A percentile compares a stretch with the other conserved stretches of the same genome.
phyloP scores from a whole-genome alignment of 352 stramenopile species.

The Pythium sukuiense region DNA sequence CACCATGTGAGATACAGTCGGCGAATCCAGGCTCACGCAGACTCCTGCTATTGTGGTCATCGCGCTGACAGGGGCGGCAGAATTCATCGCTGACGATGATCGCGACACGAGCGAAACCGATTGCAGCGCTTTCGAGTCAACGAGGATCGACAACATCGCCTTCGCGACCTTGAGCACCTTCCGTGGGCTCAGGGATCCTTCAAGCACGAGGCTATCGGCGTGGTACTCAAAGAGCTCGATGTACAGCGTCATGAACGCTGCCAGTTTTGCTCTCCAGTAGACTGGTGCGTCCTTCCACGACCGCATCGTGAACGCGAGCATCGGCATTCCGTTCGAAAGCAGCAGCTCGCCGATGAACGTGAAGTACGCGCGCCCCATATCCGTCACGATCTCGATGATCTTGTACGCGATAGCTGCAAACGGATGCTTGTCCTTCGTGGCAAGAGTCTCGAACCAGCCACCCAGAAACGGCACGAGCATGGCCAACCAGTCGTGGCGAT shows the following conservation, averaged over 20 bases:
- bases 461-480: slow-evolving; percentile 44
- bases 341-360: slow-evolving; percentile 42
- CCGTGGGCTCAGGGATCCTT: slow-evolving; percentile 34
- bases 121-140: slow-evolving; percentile 18
- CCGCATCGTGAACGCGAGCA: slow-evolving; percentile 66
- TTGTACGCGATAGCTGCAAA: slow-evolving; percentile 18
- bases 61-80: not conserved
- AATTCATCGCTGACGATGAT: not conserved
- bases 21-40: slow-evolving; percentile 9
- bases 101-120: slow-evolving; percentile 12
- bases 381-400: slow-evolving; percentile 58
- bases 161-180: slow-evolving; percentile 31
- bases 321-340: slow-evolving; percentile 34
- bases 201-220: slow-evolving; percentile 30
- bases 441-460: slow-evolving; percentile 47
- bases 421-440: slow-evolving; percentile 19
- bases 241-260: slow-evolving; percentile 66
- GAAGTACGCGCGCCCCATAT: slow-evolving; percentile 46
- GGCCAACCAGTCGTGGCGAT: slow-evolving; percentile 49
- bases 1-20: slow-evolving; percentile 3
- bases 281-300: slow-evolving; percentile 51
- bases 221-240: slow-evolving; percentile 58
- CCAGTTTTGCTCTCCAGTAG: slow-evolving; percentile 33
- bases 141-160: slow-evolving; percentile 20
- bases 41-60: not conserved